phyloP scores from a whole-genome alignment of 768 basidiomycete species.

The Naganishia onofrii region DNA sequence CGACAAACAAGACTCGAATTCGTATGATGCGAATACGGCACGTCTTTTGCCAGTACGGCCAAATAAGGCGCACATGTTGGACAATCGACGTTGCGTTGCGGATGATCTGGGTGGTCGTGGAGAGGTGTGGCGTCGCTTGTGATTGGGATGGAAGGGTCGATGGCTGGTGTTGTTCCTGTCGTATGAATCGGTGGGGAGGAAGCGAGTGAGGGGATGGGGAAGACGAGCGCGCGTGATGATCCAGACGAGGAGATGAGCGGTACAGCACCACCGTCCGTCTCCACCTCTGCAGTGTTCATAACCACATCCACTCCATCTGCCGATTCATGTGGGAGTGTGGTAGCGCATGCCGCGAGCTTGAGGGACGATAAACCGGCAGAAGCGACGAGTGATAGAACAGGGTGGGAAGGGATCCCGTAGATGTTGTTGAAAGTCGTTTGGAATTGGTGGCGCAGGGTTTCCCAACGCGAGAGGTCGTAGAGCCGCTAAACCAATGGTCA shows the following conservation, averaged over 20 bases:
- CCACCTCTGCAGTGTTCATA: conserved; percentile 60
- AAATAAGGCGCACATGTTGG: conserved; percentile 83
- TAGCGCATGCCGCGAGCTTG: conserved; percentile 79
- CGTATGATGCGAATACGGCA: conserved; percentile 87
- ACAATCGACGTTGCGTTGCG: conserved; percentile 59
- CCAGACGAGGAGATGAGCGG: no score
- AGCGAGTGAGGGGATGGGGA: conserved; percentile 39
- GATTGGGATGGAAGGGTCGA: conserved; percentile 41
- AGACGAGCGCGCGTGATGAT: conserved; percentile 53
- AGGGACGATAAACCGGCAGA: conserved; percentile 88
- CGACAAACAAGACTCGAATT: conserved; percentile 94
- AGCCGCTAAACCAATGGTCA: conserved; percentile 62
- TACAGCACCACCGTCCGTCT: no score
- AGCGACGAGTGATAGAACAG: conserved; percentile 78
- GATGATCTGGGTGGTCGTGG: conserved; percentile 40
- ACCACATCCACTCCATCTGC: conserved; percentile 77
- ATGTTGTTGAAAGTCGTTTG: conserved; percentile 80
- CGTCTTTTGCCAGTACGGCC: conserved; percentile 73
- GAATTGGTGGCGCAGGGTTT: conserved; percentile 69
- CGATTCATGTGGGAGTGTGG: conserved; percentile 38
- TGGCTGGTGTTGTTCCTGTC: conserved; percentile 36
- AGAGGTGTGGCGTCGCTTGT: conserved; percentile 31
- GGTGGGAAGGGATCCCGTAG: conserved; percentile 81
- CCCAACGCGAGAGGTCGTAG: conserved; percentile 80
- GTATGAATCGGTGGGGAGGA: conserved; percentile 44